phyloP scores from a whole-genome alignment of 805 yeast species.

The Yamadazyma ubonensis region DNA sequence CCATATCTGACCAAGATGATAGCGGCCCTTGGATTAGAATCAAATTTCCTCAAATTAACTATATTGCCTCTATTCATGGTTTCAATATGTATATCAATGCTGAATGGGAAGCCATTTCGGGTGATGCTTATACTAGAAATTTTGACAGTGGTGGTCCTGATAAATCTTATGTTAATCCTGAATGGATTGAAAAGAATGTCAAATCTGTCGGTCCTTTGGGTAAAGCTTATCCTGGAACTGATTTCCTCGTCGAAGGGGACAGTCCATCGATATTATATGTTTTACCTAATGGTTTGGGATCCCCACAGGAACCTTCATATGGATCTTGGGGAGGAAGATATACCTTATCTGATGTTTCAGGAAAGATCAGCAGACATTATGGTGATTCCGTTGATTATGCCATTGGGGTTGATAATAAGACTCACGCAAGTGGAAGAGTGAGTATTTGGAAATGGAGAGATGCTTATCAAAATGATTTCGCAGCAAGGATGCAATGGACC shows the following conservation, averaged over 20 bases:
- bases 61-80: conserved; percentile 25
- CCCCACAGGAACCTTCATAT: conserved; percentile 25
- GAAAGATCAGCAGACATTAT: conserved; percentile 16
- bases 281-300: conserved; percentile 29
- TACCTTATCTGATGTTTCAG: conserved; percentile 19
- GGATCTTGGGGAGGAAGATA: conserved; percentile 39
- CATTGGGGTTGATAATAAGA: conserved; percentile 18
- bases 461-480: conserved; percentile 28
- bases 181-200: conserved; percentile 24
- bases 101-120: conserved; percentile 32
- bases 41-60: conserved; percentile 22
- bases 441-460: conserved; percentile 36
- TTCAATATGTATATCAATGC: conserved; percentile 26
- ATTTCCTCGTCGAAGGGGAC: no score
- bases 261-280: no score
- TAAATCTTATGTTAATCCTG: conserved; percentile 19
- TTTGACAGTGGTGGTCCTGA: conserved; percentile 28
- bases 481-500: conserved; percentile 32
- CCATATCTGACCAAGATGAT: conserved; percentile 33
- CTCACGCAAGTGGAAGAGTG: conserved; percentile 22
- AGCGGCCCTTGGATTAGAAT: conserved; percentile 31
- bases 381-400: conserved; percentile 24
- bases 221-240: no score
- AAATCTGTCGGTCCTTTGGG: conserved; percentile 26
- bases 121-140: conserved; percentile 20